Evolutionary conservation across 306 rosid species (phyloP), one percentile per base, ranked within the genome.

Genomic region (Aeschynomene evenia): DNA sequence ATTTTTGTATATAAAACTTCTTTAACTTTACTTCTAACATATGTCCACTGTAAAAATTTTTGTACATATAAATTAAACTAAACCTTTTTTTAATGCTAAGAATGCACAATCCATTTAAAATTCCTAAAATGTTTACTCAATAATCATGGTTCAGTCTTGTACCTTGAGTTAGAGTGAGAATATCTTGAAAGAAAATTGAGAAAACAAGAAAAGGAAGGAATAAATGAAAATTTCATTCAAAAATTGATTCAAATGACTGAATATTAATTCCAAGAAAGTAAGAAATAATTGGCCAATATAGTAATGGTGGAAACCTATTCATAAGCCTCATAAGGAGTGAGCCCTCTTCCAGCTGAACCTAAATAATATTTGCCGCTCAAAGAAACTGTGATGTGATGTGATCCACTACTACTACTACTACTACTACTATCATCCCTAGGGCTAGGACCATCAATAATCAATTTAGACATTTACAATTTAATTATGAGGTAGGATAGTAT

Each of bases 341-440:
- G 59, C 71, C 69, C 52, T 80, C 68, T 49, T 72, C 77, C 66
- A 58, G 80, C 73, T 75, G 70, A 73, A 80, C 78, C 61, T 65
- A 56, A 58, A 71, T 71, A 58, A 71, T 71, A 72, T n/a, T 57
- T 48, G 79, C 75, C 63, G 72, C 86, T 70, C 67, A 79, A 78
- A 74, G 49, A 74, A 87, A 80, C 78, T 80, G 70, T 83, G n/a
- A n/a, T n/a, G n/a, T n/a, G n/a, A n/a, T n/a, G n/a, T n/a, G 79
- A 83, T 68, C 75, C 85, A 66, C 90, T 88, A 73, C 29, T 72
- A 70, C 91, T 86, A 73, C 29, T 74, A 66, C 90, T 88, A 73
- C 29, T 72, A 70, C 91, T 86, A 73, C 29, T 74, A n/a, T n/a
- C n/a, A n/a, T n/a, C n/a, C n/a, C n/a, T n/a, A n/a, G n/a, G n/a